phyloP scores from a whole-genome alignment of 2,329 filamentous ascomycete genomes.

The Fusarium sp. region DNA sequence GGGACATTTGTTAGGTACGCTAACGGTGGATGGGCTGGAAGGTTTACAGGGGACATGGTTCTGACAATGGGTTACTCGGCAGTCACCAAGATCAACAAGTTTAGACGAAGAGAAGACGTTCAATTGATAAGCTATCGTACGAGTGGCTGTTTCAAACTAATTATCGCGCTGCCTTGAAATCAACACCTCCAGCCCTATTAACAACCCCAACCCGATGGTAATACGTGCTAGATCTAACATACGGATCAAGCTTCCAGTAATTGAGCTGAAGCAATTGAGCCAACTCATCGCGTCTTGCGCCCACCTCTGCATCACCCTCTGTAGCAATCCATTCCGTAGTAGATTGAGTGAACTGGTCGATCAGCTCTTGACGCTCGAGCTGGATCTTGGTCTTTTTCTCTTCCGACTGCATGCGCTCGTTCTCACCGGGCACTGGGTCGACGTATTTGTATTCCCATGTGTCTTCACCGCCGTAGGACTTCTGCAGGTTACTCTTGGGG shows the following conservation, averaged over 20 bases:
- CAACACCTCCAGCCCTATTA: slow-evolving; percentile 25
- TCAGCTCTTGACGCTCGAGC: slow-evolving; percentile 62
- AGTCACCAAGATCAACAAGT: background rate
- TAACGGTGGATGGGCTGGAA: background rate
- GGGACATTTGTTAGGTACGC: background rate
- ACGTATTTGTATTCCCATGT: slow-evolving; percentile 73
- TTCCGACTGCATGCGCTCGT: slow-evolving; percentile 54
- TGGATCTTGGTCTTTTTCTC: slow-evolving; percentile 60
- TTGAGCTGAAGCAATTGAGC: slow-evolving; percentile 65
- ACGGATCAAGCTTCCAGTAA: slow-evolving; percentile 79
- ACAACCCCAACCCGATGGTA: slow-evolving; percentile 37
- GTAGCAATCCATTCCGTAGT: slow-evolving; percentile 29
- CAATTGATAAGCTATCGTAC: background rate
- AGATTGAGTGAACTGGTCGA: slow-evolving; percentile 63
- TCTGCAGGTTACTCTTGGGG: slow-evolving; percentile 63
- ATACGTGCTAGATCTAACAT: slow-evolving; percentile 63
- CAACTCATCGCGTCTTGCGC: slow-evolving; percentile 57
- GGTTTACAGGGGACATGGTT: background rate
- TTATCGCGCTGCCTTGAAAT: slow-evolving; percentile 38
- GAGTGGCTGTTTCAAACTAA: background rate
- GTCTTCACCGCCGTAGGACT: slow-evolving; percentile 74
- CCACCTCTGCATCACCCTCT: background rate
- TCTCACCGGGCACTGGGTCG: slow-evolving; percentile 70
- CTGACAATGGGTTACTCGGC: background rate
- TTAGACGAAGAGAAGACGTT: background rate